Base-by-base conservation (phyloP, 306 rosid species). In the Rosa chinensis region DNA sequence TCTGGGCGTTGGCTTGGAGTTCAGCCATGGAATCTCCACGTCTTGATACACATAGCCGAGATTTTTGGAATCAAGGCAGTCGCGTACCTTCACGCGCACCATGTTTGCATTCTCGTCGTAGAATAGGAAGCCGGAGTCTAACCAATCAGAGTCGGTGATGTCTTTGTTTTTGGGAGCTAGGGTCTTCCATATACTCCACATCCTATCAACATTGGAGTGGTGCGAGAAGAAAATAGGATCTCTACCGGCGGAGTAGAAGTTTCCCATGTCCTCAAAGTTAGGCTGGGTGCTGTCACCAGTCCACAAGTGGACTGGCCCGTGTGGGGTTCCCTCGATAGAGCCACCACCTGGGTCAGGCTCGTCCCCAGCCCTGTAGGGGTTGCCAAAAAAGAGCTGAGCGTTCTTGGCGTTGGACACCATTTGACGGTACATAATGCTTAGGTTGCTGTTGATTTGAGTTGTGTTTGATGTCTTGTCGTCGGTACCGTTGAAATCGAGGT, bases 191-290 rank as follows among this genome's bases (percentile, higher is more conserved):
- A 94, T 0, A 4, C 47, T 37, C 98, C 97, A 94, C 77, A 94
- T 7, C 28, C 98, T 82, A 53, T 94, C 98, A 0, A 92, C 50
- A 50, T 94, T 94, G 9, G 94, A 79, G 72, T 92, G 94, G 73
- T 89, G 97, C 28, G 84, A 37, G 49, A 7, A 90, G 48, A 94
- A 94, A 49, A 92, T 80, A 3, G 98, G 98, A 66, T 94, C 98
- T 9, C 94, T 81, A 1, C 81, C 97, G 0, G 98, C 91, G 0
- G 92, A 81, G 77, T 94, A 92, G 82, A 94, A 90, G 70, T 66
- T 86, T 3, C 93, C 98, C 98, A 94, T 92, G 82, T 94, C 43
- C 75, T 94, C 97, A 0, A 0, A 0, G 74, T 87, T 77, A 4
- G 92, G 85, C 7, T 86, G 86, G 3, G 13, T 82, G 25, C 1